Percentiles rank a stretch among this genome's conserved stretches.
Conservation (phyloP, 805 yeast genomes). For the Alloascoidea africana region DNA sequence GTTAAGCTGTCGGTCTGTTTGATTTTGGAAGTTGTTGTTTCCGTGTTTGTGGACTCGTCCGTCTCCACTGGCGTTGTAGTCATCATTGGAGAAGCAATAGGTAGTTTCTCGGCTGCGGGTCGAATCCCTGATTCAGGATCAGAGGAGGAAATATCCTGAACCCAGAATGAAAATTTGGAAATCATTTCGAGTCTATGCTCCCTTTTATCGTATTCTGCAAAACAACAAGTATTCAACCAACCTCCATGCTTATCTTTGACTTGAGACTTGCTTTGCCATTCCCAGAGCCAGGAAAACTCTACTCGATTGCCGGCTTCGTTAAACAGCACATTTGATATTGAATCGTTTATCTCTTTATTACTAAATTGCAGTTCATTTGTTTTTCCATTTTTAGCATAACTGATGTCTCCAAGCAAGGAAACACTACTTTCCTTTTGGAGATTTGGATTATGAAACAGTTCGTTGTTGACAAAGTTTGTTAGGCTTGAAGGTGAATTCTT, state of each 20-base stretch:
- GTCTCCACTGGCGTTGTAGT: conserved; percentile 2
- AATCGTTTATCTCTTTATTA: conserved; percentile 4
- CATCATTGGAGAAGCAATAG: not conserved
- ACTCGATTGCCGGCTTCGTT: conserved; percentile 4
- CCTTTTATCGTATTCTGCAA: conserved; percentile 22
- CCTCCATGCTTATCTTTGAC: conserved; percentile 10
- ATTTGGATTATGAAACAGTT: conserved; percentile 20
- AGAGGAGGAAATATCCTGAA: conserved; percentile 9
- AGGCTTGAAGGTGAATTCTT: conserved; percentile 12
- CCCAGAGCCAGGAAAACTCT: conserved; percentile 19
- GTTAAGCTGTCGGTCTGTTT: conserved; percentile 15
- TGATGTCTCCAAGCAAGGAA: conserved; percentile 19
- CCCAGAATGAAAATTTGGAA: conserved; percentile 18
- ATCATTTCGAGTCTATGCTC: conserved; percentile 17
- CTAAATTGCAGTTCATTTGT: not conserved
- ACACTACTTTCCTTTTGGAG: conserved; percentile 22
- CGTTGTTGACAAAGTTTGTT: conserved; percentile 17
- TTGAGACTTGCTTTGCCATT: conserved; percentile 8
- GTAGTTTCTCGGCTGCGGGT: conserved; percentile 2
- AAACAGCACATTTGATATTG: not conserved
- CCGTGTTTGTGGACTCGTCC: conserved; percentile 2
- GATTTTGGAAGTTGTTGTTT: conserved; percentile 1
- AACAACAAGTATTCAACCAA: conserved; percentile 19
- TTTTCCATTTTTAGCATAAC: not conserved
- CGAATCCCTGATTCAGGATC: too few species aligned